Evolutionary conservation across 1,284 basidiomycete species (phyloP).

Genomic region (Pterula multifida): DNA sequence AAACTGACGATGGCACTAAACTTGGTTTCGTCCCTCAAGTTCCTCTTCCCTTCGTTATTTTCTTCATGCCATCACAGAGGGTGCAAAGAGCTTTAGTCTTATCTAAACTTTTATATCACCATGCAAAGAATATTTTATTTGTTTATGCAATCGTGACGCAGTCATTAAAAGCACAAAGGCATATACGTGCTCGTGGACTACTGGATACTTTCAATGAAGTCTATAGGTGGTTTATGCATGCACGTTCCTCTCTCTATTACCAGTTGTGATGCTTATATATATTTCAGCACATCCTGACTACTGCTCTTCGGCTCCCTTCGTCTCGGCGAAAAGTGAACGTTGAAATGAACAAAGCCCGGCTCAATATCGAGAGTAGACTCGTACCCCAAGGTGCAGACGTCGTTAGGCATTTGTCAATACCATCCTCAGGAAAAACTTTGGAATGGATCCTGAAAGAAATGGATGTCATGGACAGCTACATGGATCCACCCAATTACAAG

Average conservation of each 20-base stretch:
- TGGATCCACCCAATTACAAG: conserved; percentile 44
- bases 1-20: neutral
- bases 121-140: neutral
- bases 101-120: neutral
- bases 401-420: conserved; percentile 54
- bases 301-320: conserved; percentile 59
- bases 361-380: conserved; percentile 59
- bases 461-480: conserved; percentile 57
- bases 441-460: conserved; percentile 77
- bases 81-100: neutral
- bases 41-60: neutral
- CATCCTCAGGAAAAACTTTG: conserved; percentile 52
- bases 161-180: neutral
- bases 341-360: conserved; percentile 59
- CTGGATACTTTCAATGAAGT: neutral
- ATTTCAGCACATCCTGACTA: conserved; percentile 41
- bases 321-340: conserved; percentile 53
- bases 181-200: neutral
- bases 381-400: conserved; percentile 50
- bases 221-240: neutral
- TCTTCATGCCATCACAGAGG: neutral
- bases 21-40: neutral
- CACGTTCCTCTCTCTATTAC: neutral
- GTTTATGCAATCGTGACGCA: neutral
- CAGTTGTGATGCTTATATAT: neutral